Percentiles rank a stretch among this genome's conserved stretches.
These are phyloP conservation scores for Venturia asperata DNA, from an alignment of 2,329 filamentous ascomycete genomes.

Conservation along the genomic window DNA sequence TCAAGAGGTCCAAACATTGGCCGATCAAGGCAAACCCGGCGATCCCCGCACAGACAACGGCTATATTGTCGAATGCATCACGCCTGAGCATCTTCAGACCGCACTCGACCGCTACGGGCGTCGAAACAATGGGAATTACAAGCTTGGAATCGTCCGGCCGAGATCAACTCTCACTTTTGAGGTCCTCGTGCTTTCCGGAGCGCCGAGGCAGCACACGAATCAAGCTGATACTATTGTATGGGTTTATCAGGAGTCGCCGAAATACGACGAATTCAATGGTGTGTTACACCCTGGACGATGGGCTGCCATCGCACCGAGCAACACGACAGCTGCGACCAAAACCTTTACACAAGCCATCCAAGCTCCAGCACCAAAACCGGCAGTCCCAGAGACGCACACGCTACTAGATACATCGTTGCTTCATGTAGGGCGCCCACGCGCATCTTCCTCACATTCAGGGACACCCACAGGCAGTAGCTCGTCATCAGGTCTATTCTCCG, in stretches of 20 bases:
- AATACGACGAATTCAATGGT: background rate
- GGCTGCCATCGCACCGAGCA: conserved; percentile 5
- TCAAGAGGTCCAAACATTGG: background rate
- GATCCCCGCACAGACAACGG: background rate
- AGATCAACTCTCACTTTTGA: background rate
- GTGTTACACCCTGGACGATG: background rate
- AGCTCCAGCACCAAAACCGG: background rate
- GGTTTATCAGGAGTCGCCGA: background rate
- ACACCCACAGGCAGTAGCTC: background rate
- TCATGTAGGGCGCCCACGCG: no score
- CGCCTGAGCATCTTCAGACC: conserved; percentile 1
- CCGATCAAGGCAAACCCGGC: background rate
- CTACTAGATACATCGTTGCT: no score
- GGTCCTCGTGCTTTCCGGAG: background rate
- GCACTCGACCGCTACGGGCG: background rate
- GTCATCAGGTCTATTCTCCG: background rate
- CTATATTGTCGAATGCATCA: background rate
- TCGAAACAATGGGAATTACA: background rate
- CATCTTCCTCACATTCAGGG: no score
- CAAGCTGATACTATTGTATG: background rate
- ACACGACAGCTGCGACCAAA: background rate
- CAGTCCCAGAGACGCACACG: no score
- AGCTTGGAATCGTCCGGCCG: conserved; percentile 1
- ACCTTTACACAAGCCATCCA: background rate
- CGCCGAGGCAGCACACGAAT: background rate